Evolutionary conservation across 345 rosid genomes (phyloP), one percentile per base, ranked within the genome.

Genomic region (Gossypium australe): DNA sequence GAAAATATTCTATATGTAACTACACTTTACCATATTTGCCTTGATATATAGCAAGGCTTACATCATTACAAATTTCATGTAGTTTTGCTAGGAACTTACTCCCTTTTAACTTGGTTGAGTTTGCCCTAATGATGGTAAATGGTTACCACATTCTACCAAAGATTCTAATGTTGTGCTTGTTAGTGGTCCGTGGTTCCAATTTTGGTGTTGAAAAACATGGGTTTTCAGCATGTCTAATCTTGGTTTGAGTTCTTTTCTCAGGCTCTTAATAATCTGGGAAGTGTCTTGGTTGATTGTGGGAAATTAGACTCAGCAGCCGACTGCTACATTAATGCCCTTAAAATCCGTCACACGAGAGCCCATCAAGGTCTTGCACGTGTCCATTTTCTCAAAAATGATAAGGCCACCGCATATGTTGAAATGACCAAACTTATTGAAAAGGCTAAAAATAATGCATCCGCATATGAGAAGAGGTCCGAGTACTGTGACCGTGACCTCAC

Each of bases 201-300:
- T 56, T 55, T 57, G 52, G 52, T 20, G n/a, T 56, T 20, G 44
- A 11, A 45, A 41, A 67, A 8, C 41, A 34, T 70, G 48, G 29
- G 58, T 16, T 61, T 48, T 18, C 17, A 34, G 22, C 52, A 51
- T 58, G 24, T 75, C 73, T 69, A 20, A 22, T 41, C 34, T 27
- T 67, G 34, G 14, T 55, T n/a, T 57, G 58, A 48, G 59, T 67
- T 44, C 56, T 53, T 71, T 56, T 76, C 57, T 8, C 89, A 95
- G 98, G 99, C 99, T n/a, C 87, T 93, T 62, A 95, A 95, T 92
- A 95, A 95, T 85, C 97, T 95, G 0, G 98, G 99, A 75, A 95
- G 99, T 49, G 94, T 95, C 20, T 90, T 89, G 22, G 98, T 91
- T 0, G 98, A 95, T 71, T 83, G 86, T 34, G 84, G 72, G 71